Conservation (phyloP, 164 flowering plant species). For the Vitis rupestris region DNA sequence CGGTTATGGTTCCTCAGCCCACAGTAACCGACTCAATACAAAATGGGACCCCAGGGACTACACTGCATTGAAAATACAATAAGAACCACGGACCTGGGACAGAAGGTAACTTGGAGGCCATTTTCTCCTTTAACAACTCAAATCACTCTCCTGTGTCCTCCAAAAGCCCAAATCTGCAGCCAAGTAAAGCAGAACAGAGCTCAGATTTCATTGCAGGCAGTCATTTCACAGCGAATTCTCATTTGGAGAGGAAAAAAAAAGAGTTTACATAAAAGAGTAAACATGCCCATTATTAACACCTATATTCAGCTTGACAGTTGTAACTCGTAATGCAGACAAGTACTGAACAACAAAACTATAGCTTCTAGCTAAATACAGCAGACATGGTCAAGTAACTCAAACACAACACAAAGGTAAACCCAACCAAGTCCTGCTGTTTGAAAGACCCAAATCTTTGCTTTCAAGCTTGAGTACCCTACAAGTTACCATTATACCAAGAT, state of each 20-base stretch:
- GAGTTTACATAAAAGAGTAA: no score
- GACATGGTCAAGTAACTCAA: no score
- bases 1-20: neutral
- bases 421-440: no score
- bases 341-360: no score
- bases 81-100: constrained; percentile 2
- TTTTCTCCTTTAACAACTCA: constrained; percentile 22
- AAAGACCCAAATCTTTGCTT: no score
- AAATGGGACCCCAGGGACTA: neutral
- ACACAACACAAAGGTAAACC: no score
- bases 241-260: neutral
- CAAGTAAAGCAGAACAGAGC: neutral
- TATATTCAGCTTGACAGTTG: no score
- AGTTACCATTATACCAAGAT: no score
- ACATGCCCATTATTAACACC: no score
- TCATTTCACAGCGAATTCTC: neutral
- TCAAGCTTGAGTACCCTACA: no score
- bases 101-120: neutral
- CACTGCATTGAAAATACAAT: neutral
- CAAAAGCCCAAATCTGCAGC: constrained; percentile 93
- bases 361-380: no score
- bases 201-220: neutral
- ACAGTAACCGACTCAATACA: neutral
- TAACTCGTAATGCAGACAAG: no score
- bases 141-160: constrained; percentile 71